Evolutionary conservation across 2,329 filamentous ascomycete species (phyloP), one percentile per base, ranked within the genome.

Genomic region (Hypoxylon sp.): DNA sequence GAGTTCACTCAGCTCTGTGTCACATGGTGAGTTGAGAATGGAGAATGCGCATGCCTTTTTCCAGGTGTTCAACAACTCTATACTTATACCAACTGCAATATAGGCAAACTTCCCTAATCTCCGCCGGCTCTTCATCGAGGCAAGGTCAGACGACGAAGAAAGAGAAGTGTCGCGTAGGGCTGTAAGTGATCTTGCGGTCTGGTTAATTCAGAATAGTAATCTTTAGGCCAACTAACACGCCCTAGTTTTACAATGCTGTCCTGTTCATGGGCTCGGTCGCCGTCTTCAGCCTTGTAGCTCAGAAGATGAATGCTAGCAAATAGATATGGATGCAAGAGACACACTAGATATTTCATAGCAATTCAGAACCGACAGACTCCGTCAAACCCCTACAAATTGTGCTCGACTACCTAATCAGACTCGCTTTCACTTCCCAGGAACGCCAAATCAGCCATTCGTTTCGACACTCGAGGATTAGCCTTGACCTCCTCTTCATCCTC

Each of bases 241-340:
- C n/a, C 6, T 75, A 97, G 96, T 99, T 99, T 80, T 99, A 99
- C 82, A 98, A 99, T 76, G 89, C 97, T 0, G 94, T 98, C 0
- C 85, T 98, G 1, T 99, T 98, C 83, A 95, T 99, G 86, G 96
- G 94, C 24, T 98, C 96, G 0, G 92, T 99, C 24, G 94, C 95
- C 6, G 89, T 97, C 67, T 98, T 98, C 83, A 97, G 95, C 79
- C 83, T 99, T 67, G 90, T 96, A 68, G 96, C 95, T 29, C 96
- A 99, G 77, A 91, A 92, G 73, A 92, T 98, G 87, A 89, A 89
- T 70, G 86, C 85, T 27, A 75, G 70, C 6, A 80, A 69, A 72
- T 81, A 73, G 57, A 42, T 35, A 37, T 54, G 52, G 19, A 55
- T 44, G 29, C 29, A 62, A 46, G 54, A 52, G 13, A 32, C 2